A percentile compares a stretch with the other conserved stretches of the same genome.
Evolutionary conservation across 768 basidiomycete species (phyloP).

Genomic region (Gymnopilus dilepis): DNA sequence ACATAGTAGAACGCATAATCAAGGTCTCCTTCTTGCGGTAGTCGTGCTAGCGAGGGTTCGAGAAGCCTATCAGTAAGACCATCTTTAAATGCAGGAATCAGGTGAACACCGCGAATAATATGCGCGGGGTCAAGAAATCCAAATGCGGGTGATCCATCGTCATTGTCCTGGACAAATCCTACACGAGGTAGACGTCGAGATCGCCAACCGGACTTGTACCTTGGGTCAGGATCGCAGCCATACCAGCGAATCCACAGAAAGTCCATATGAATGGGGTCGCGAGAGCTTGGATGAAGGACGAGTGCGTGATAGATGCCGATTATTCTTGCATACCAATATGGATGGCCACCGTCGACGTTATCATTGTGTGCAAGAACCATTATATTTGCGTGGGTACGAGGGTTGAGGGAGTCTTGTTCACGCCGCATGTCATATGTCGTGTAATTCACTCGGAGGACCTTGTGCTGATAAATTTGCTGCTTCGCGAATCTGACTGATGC

Average conservation of each 20-base stretch:
- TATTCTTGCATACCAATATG: slow-evolving; percentile 41
- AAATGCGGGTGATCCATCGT: slow-evolving; percentile 36
- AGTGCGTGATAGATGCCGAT: slow-evolving; percentile 37
- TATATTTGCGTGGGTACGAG: slow-evolving; percentile 39
- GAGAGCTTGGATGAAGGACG: slow-evolving; percentile 25
- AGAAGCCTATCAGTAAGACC: slow-evolving; percentile 23
- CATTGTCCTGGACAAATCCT: slow-evolving; percentile 35
- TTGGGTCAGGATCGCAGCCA: slow-evolving; percentile 11
- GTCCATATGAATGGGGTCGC: slow-evolving; percentile 24
- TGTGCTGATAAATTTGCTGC: slow-evolving; percentile 34
- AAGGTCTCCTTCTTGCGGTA: slow-evolving; percentile 10
- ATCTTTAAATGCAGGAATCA: slow-evolving; percentile 45
- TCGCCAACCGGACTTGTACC: slow-evolving; percentile 17
- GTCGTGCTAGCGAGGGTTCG: slow-evolving; percentile 16
- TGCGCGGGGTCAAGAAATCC: slow-evolving; percentile 51
- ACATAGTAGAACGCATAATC: slow-evolving; percentile 44
- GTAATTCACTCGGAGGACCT: slow-evolving; percentile 41
- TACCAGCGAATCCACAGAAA: slow-evolving; percentile 36
- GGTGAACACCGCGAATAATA: slow-evolving; percentile 45
- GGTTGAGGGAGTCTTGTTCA: slow-evolving; percentile 46
- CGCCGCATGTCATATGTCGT: slow-evolving; percentile 50
- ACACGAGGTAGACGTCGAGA: slow-evolving; percentile 26
- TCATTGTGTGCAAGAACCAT: slow-evolving; percentile 35
- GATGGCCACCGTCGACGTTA: slow-evolving; percentile 23
- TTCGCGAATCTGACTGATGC: slow-evolving; percentile 25